Conservation (phyloP, 2,329 filamentous ascomycete species). For the Aspergillus udagawae region DNA sequence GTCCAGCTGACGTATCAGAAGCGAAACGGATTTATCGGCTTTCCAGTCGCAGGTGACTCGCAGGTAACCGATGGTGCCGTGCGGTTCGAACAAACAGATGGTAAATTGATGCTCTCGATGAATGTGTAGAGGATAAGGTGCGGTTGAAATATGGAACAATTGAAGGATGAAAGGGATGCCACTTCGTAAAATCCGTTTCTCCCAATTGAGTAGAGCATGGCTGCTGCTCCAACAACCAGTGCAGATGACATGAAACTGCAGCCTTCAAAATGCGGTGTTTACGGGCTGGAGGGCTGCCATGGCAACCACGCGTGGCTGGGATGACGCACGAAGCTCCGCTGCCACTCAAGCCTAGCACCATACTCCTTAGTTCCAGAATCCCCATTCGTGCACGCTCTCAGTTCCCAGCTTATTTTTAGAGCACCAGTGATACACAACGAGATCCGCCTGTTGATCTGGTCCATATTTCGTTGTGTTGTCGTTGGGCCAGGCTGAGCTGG, state of each 20-base stretch:
- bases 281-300: conserved; percentile 35
- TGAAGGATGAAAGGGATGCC: conserved; percentile 16
- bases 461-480: background rate
- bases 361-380: background rate
- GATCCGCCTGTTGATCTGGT: background rate
- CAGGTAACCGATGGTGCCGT: background rate
- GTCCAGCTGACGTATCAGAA: conserved; percentile 12
- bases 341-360: background rate
- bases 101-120: background rate
- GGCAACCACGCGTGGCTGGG: conserved; percentile 26
- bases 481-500: background rate
- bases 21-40: conserved; percentile 1
- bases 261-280: conserved; percentile 25
- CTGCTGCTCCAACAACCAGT: conserved; percentile 11
- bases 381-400: background rate
- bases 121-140: background rate
- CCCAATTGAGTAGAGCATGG: conserved; percentile 7
- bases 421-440: background rate
- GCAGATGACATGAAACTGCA: conserved; percentile 17
- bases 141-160: conserved; percentile 6
- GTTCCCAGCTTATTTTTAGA: conserved; percentile 13
- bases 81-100: background rate
- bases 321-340: conserved; percentile 12
- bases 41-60: background rate
- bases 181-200: conserved; percentile 6